Conservation (phyloP, 257 asterid genomes). For the Nicotiana undulata region DNA sequence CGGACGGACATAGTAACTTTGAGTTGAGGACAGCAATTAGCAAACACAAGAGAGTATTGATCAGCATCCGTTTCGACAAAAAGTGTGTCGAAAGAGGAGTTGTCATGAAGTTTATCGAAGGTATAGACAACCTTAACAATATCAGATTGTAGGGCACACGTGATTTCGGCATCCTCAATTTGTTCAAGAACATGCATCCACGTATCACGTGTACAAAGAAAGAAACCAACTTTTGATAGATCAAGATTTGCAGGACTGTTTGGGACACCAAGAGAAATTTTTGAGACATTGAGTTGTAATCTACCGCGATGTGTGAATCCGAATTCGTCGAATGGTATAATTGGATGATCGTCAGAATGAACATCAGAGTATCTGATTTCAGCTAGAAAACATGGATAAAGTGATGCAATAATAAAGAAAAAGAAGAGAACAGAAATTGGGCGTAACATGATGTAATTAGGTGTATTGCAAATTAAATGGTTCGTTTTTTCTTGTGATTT, state of each 20-base stretch:
- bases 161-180: constrained; percentile 64
- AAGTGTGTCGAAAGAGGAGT: constrained; percentile 20
- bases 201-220: constrained; percentile 68
- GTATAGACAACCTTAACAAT: constrained; percentile 39
- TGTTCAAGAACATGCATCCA: constrained; percentile 69
- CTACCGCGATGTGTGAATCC: constrained; percentile 86
- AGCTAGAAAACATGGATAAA: constrained; percentile 28
- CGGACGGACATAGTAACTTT: constrained; percentile 59
- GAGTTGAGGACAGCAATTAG: constrained; percentile 54
- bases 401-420: constrained; percentile 24
- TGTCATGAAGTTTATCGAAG: constrained; percentile 39
- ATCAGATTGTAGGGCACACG: constrained; percentile 49
- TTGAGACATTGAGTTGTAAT: constrained; percentile 56
- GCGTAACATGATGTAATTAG: not conserved
- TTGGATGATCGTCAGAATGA: constrained; percentile 55
- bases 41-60: constrained; percentile 71
- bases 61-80: constrained; percentile 50
- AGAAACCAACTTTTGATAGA: constrained; percentile 58
- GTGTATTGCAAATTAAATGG: not conserved
- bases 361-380: constrained; percentile 57
- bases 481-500: not conserved
- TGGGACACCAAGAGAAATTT: constrained; percentile 27
- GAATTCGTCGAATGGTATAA: constrained; percentile 76
- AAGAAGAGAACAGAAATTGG: constrained; percentile 21
- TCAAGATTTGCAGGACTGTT: constrained; percentile 32